Conservation (phyloP, 768 basidiomycete species). For the Crepidotus variabilis region DNA sequence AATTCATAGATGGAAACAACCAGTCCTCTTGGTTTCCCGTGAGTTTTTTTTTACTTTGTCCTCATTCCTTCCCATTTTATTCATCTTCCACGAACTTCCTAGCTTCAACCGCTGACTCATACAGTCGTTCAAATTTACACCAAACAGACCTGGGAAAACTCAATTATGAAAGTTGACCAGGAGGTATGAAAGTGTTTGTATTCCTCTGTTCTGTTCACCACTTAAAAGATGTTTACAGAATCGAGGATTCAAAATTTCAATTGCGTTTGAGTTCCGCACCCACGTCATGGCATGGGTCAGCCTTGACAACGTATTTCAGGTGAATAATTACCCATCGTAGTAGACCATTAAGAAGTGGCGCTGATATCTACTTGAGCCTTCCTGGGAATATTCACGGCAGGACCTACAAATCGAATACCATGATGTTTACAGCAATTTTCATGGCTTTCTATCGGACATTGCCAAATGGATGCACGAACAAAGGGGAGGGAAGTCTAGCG, state of each 20-base stretch:
- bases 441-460: background rate
- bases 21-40: background rate
- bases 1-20: constrained; percentile 1
- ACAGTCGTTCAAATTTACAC: constrained; percentile 8
- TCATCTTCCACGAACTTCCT: too few relatives aligned
- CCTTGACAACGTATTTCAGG: constrained; percentile 5
- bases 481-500: background rate
- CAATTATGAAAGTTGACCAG: constrained; percentile 4
- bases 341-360: too few relatives aligned
- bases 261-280: constrained; percentile 4
- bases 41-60: background rate
- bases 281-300: constrained; percentile 8
- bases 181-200: background rate
- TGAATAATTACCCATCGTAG: too few relatives aligned
- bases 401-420: background rate
- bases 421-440: background rate
- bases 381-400: background rate
- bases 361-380: background rate
- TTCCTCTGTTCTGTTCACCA: background rate
- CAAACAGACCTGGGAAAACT: constrained; percentile 2
- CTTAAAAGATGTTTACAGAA: too few relatives aligned
- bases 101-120: constrained; percentile 8
- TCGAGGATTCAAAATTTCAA: constrained; percentile 8
- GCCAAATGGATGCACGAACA: background rate
- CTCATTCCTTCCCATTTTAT: background rate